Percentiles rank a stretch among this genome's conserved stretches.
Evolutionary conservation across 495 filamentous ascomycete genomes (phyloP).

Genomic region (Letharia columbiana): DNA sequence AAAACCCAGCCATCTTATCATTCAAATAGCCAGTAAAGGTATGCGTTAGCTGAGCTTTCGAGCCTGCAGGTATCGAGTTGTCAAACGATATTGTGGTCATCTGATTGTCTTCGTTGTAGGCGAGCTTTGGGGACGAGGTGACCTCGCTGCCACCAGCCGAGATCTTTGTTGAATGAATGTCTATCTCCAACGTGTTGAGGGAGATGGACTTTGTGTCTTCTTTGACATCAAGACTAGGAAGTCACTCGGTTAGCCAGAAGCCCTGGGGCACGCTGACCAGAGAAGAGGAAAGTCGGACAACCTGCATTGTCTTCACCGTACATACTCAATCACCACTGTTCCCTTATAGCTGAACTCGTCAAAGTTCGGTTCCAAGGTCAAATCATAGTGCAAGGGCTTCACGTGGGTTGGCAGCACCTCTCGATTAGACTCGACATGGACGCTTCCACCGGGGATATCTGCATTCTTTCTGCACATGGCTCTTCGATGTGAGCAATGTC

Average conservation of each 20-base stretch:
- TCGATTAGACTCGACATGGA: conserved; percentile 46
- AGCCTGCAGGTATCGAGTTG: conserved; percentile 47
- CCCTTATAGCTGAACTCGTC: conserved; percentile 56
- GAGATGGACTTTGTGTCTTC: conserved; percentile 81
- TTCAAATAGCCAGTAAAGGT: conserved; percentile 56
- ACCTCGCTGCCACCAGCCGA: conserved; percentile 39
- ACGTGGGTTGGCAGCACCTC: conserved; percentile 62
- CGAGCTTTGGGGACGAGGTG: conserved; percentile 43
- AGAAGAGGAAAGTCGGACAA: conserved; percentile 10
- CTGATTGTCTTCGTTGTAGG: conserved; percentile 51
- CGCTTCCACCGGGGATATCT: conserved; percentile 29
- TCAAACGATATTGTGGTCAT: conserved; percentile 53
- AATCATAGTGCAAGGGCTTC: conserved; percentile 56
- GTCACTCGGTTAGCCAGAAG: conserved; percentile 28
- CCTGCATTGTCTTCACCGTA: conserved; percentile 19
- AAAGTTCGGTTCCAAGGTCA: conserved; percentile 60
- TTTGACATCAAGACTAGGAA: conserved; percentile 59
- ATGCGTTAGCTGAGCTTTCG: conserved; percentile 51
- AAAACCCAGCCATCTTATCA: conserved; percentile 62
- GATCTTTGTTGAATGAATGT: conserved; percentile 69
- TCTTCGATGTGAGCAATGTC: conserved; percentile 37
- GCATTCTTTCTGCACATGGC: conserved; percentile 33
- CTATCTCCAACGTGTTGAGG: conserved; percentile 78
- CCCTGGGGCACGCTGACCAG: conserved; percentile 29
- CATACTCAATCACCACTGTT: conserved; percentile 55